A percentile compares a stretch with the other conserved stretches of the same genome.
These are phyloP conservation scores for Mycena maculata DNA, from an alignment of 768 basidiomycete species.

Conservation along the genomic window DNA sequence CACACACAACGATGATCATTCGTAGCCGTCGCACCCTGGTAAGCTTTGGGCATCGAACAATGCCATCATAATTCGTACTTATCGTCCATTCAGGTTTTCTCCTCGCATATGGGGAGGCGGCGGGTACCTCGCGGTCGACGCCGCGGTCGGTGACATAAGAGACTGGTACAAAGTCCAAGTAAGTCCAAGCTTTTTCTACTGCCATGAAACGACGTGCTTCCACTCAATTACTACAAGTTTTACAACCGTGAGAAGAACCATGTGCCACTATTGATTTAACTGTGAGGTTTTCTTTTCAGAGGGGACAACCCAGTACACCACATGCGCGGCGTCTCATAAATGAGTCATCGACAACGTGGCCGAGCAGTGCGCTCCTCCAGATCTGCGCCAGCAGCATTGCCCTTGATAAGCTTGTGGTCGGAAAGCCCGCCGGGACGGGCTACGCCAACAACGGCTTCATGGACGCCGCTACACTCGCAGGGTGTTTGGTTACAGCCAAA, in stretches of 20 bases:
- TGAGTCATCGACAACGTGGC: conserved; percentile 59
- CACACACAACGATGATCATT: not conserved
- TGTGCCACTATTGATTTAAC: not conserved
- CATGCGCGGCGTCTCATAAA: conserved; percentile 69
- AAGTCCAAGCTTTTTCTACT: not conserved
- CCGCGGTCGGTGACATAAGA: conserved; percentile 63
- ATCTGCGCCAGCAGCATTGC: conserved; percentile 58
- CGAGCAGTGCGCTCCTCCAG: conserved; percentile 56
- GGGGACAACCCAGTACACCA: conserved; percentile 72
- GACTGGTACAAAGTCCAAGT: conserved; percentile 75
- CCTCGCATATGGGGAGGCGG: conserved; percentile 56
- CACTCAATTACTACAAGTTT: conserved; percentile 44
- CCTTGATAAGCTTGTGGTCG: conserved; percentile 68
- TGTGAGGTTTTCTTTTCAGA: conserved; percentile 36
- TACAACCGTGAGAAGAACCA: conserved; percentile 48
- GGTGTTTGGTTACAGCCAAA: conserved; percentile 37
- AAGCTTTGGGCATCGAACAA: conserved; percentile 29
- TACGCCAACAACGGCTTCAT: conserved; percentile 52
- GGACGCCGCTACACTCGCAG: conserved; percentile 31
- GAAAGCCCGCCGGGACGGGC: conserved; percentile 59
- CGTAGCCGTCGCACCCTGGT: conserved; percentile 68
- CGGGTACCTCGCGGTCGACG: conserved; percentile 66
- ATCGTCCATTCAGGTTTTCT: conserved; percentile 29
- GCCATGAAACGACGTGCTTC: not conserved
- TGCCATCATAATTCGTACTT: not conserved